These are phyloP conservation scores for Yarrowia phangngaensis DNA, from an alignment of 805 yeast species.

Conservation along the genomic window DNA sequence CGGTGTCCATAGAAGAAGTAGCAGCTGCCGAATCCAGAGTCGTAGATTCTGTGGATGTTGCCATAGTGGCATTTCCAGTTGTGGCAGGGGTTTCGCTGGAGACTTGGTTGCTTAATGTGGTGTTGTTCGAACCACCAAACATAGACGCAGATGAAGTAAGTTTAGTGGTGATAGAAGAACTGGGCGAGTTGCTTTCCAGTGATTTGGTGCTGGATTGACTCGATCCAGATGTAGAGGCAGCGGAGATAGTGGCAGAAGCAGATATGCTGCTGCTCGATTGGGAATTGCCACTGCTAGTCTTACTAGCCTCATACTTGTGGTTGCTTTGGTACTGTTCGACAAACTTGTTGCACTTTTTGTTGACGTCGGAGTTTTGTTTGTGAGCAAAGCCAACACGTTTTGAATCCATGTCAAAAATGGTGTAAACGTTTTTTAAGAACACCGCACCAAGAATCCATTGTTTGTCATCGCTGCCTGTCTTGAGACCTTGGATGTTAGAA, in stretches of 20 bases:
- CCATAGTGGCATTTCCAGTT: neutral
- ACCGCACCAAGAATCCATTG: conserved; percentile 65
- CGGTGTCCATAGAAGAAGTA: neutral
- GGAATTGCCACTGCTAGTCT: neutral
- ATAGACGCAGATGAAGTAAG: neutral
- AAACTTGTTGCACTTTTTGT: conserved; percentile 4
- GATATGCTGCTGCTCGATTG: neutral
- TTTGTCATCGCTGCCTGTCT: conserved; percentile 39
- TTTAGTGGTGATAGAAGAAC: neutral
- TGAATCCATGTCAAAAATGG: conserved; percentile 55
- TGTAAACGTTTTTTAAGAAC: conserved; percentile 53
- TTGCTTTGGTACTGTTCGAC: conserved; percentile 7
- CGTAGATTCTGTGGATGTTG: neutral
- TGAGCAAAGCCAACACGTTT: conserved; percentile 53
- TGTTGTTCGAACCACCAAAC: conserved; percentile 3
- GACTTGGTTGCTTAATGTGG: conserved; percentile 7
- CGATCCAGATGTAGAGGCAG: neutral
- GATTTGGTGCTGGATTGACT: neutral
- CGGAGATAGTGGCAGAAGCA: neutral
- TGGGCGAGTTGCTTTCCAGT: no score
- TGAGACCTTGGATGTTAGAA: conserved; percentile 60
- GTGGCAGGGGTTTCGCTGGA: neutral
- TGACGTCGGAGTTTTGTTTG: conserved; percentile 33
- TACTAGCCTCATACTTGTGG: neutral
- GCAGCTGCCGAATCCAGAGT: neutral